Evolutionary conservation across 495 filamentous ascomycete genomes (phyloP).

Genomic region (Podospora bellae-mahoneyi): DNA sequence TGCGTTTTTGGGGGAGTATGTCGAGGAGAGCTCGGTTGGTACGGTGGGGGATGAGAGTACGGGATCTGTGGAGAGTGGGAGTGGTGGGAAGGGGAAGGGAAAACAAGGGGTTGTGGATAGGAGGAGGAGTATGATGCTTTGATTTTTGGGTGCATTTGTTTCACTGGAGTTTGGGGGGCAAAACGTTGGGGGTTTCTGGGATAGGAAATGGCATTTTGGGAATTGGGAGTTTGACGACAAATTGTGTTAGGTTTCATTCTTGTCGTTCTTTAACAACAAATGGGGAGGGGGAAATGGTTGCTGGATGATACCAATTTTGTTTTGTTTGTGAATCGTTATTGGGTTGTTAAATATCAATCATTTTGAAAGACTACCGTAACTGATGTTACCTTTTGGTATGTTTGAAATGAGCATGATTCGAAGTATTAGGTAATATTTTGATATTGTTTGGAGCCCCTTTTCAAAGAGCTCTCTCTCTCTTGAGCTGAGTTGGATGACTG

Average conservation of each 20-base stretch:
- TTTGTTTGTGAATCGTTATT: not conserved
- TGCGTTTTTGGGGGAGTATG: constrained; percentile 18
- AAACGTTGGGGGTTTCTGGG: not conserved
- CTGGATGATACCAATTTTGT: constrained; percentile 7
- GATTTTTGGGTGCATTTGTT: constrained; percentile 27
- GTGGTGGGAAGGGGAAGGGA: not conserved
- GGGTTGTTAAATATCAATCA: not conserved
- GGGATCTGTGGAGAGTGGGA: not conserved
- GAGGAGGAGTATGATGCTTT: constrained; percentile 58
- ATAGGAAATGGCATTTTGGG: not conserved
- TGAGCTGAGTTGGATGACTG: not conserved
- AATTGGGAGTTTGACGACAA: not conserved
- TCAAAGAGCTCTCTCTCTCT: not conserved
- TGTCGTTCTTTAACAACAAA: not conserved
- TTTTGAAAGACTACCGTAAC: not conserved
- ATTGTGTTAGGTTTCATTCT: not conserved
- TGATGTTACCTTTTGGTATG: not conserved
- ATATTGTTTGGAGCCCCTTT: not conserved
- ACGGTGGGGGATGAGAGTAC: constrained; percentile 8
- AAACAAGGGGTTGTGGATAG: constrained; percentile 18
- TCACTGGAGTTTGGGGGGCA: not conserved
- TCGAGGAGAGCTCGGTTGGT: not conserved
- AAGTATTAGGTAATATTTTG: not conserved
- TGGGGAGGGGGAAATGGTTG: not conserved
- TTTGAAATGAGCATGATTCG: not conserved